Evolutionary conservation across 2,329 filamentous ascomycete species (phyloP), one percentile per base, ranked within the genome.

Genomic region (Myriosclerotinia duriaeana): DNA sequence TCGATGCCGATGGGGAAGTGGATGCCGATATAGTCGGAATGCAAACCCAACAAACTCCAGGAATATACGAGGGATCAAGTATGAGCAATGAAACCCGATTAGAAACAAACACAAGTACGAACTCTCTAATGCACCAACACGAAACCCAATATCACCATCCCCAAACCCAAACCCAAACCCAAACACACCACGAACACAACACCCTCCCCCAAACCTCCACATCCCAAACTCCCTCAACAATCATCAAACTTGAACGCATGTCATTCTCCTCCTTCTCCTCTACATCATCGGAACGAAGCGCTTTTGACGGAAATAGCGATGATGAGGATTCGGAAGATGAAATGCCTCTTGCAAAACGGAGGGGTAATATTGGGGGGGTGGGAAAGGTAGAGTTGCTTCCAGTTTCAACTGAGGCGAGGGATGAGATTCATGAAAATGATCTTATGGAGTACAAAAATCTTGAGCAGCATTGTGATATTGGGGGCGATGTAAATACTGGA

Each of bases 331-430:
- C 69, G 0, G 72, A 74, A 52, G 71, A 73, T 50, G 72, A 74
- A 15, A 71, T 70, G 40, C 72, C 72, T 1, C 60, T 72, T 2
- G 72, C 72, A 17, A 73, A 74, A 40, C 50, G 71, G 36, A 60
- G 68, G 22, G 61, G 61, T 20, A 5, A 38, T 34, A 34, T 34
- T 34, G 30, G 30, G 30, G 30, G 30, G 2, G 1, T 34, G 2
- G 22, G 22, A 2, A 55, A 9, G 1, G 40, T 44, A 17, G 42
- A 5, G 42, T 17, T 5, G 42, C 5, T 44, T 44, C 15, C 30
- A 34, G 1, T 34, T 34, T 34, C 5, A 4, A 3, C 30, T 34
- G 30, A 34, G 30, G 30, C 30, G 30, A 34, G 30, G 4, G 6
- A 34, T 34, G 30, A 34, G 30, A 34, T 5, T 6, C 30, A 34